Evolutionary conservation across 192 early-diverging fungal genomes (phyloP), one percentile per base, ranked within the genome.

Genomic region (Spizellomyces punctatus): DNA sequence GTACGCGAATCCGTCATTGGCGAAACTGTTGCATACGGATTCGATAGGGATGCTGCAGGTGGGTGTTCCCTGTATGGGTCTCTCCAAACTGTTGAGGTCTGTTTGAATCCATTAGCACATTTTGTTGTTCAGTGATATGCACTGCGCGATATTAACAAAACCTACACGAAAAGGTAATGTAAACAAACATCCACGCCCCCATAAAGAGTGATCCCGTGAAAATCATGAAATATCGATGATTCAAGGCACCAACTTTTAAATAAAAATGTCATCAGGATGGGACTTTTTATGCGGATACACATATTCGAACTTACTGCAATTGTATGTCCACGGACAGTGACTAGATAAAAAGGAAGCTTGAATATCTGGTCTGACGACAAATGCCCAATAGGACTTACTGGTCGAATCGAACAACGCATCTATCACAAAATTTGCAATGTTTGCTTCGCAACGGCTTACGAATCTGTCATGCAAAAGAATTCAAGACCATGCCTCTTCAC

Each of bases 271-370:
- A 42, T 69, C 50, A 79, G 9, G 27, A 54, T 10, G 16, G 6
- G 60, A 62, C 36, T 6, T 5, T 16, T 6, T 22, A 9, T 48
- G 16, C 61, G 49, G 36, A 68, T 42, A 59, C 10, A n/a, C 17
- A 68, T n/a, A 43, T n/a, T 14, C 5, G 4, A 27, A 75, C 78
- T 58, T 78, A 84, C 80, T 91, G 75, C 94, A 96, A 82, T 96
- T 99, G 81, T 88, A 91, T 42, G 94, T 96, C 96, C 95, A 99
- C 17, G 95, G 97, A 65, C 97, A 98, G 72, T 98, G 95, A 71
- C 88, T 89, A 75, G 19, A 63, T 9, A 46, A 27, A 48, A 62
- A 36, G 27, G 27, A 36, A 36, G 27, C 27, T 36, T 36, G 27
- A 36, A 63, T 14, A 59, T 46, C 16, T 41, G 60, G 46, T 10